These are phyloP conservation scores for Escovopsis weberi DNA, from an alignment of 2,329 filamentous ascomycete species.

Conservation along the genomic window DNA sequence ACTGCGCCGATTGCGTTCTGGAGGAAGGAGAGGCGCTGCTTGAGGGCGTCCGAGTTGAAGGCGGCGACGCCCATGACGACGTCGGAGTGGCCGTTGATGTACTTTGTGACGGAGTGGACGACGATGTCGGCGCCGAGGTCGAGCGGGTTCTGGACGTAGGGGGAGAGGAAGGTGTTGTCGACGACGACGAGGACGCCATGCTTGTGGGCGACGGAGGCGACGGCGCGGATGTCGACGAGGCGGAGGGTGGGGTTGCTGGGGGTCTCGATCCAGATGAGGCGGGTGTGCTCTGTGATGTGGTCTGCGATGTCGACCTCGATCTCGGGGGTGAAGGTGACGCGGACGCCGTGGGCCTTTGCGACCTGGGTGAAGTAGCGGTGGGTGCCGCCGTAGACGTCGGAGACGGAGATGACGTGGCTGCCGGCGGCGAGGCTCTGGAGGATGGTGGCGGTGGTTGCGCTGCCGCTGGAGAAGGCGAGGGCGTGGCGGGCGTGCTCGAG, in stretches of 20 bases:
- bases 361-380: constrained; percentile 99
- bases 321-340: constrained; percentile 84
- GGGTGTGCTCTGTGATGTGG: constrained; percentile 78
- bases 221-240: constrained; percentile 81
- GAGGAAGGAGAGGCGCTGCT: constrained; percentile 68
- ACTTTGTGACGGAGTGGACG: constrained; percentile 94
- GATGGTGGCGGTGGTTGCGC: constrained; percentile 83
- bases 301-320: constrained; percentile 78
- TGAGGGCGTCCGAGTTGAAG: constrained; percentile 75
- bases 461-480: constrained; percentile 87
- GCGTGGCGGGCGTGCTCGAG: constrained; percentile 88
- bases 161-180: constrained; percentile 95
- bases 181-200: constrained; percentile 93
- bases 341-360: constrained; percentile 82
- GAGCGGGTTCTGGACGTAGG: constrained; percentile 92
- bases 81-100: constrained; percentile 95
- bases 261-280: constrained; percentile 88
- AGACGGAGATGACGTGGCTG: constrained; percentile 90
- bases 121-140: constrained; percentile 94
- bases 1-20: constrained; percentile 97
- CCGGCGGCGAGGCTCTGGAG: constrained; percentile 83
- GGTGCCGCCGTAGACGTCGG: constrained; percentile 94
- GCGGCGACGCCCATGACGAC: constrained; percentile 96
- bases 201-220: constrained; percentile 69
- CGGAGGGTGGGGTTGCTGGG: constrained; percentile 90